These are phyloP conservation scores for Hymenoscyphus infarciens DNA, from an alignment of 2,329 filamentous ascomycete genomes.

Conservation along the genomic window DNA sequence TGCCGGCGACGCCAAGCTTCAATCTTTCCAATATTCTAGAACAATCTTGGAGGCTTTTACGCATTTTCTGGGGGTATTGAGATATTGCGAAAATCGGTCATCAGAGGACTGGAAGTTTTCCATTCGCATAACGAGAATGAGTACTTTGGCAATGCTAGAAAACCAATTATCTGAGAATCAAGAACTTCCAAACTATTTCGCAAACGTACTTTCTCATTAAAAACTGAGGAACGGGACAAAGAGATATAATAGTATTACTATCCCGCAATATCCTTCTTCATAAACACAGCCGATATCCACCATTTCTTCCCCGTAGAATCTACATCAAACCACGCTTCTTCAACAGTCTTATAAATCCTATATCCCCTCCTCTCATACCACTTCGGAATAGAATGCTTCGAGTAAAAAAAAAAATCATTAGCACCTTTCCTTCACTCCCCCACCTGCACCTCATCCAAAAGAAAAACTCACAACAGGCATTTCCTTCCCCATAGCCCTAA, in stretches of 20 bases:
- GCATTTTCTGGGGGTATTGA: too few relatives aligned
- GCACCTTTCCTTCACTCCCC: not conserved
- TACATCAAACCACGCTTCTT: constrained; percentile 18
- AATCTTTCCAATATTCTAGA: too few relatives aligned
- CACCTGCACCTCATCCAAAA: not conserved
- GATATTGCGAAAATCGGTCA: too few relatives aligned
- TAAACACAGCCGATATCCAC: constrained; percentile 23
- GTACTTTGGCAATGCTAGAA: too few relatives aligned
- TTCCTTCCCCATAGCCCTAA: constrained; percentile 15
- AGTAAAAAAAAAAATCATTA: not conserved
- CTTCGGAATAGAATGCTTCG: constrained; percentile 21
- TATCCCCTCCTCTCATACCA: constrained; percentile 33
- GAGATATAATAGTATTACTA: not conserved
- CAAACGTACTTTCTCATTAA: too few relatives aligned
- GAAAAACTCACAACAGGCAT: constrained; percentile 12
- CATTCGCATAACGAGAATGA: too few relatives aligned
- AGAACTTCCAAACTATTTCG: too few relatives aligned
- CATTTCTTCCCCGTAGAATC: constrained; percentile 23
- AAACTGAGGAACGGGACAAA: too few relatives aligned
- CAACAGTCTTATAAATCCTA: constrained; percentile 18
- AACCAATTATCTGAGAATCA: too few relatives aligned
- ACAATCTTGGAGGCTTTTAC: too few relatives aligned
- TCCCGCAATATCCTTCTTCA: constrained; percentile 26
- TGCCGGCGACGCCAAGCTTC: too few relatives aligned
- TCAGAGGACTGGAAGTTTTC: too few relatives aligned